Evolutionary conservation across 805 yeast genomes (phyloP).

Genomic region (Kluyveromyces nonfermentans): DNA sequence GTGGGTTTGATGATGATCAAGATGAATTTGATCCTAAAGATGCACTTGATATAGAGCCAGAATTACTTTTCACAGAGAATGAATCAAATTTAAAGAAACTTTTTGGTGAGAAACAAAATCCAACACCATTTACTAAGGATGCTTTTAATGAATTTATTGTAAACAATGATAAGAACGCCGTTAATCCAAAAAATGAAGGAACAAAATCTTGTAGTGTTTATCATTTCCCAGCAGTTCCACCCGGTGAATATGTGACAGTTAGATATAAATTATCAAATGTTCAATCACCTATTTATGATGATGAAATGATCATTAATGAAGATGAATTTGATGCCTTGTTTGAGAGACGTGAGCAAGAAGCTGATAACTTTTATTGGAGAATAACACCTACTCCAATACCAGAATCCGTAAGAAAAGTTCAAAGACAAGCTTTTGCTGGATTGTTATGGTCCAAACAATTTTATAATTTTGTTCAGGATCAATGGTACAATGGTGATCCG

Average conservation of each 20-base stretch:
- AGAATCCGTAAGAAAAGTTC: slow-evolving; percentile 70
- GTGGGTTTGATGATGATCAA: slow-evolving; percentile 38
- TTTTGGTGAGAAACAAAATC: slow-evolving; percentile 51
- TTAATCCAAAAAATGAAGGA: slow-evolving; percentile 64
- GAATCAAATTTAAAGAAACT: slow-evolving; percentile 68
- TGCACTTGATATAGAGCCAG: slow-evolving; percentile 59
- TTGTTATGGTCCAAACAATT: slow-evolving; percentile 89
- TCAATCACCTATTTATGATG: slow-evolving; percentile 23
- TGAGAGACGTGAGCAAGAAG: slow-evolving; percentile 70
- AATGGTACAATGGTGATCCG: slow-evolving; percentile 86
- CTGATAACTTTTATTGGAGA: slow-evolving; percentile 88
- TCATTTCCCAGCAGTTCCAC: slow-evolving; percentile 68
- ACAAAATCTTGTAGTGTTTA: slow-evolving; percentile 85
- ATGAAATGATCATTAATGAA: slow-evolving; percentile 49
- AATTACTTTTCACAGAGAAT: slow-evolving; percentile 76
- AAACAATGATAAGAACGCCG: slow-evolving; percentile 45
- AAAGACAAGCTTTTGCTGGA: slow-evolving; percentile 92
- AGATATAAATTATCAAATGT: slow-evolving; percentile 57
- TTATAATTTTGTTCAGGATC: slow-evolving; percentile 74
- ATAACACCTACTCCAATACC: slow-evolving; percentile 77
- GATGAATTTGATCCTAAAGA: slow-evolving; percentile 6
- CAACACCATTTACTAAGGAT: slow-evolving; percentile 61
- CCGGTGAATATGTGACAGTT: slow-evolving; percentile 79
- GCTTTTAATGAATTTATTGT: slow-evolving; percentile 83
- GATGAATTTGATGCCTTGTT: slow-evolving; percentile 61